Evolutionary conservation across 1,139 yeast species (phyloP).

Genomic region (Sugiyamaella xylanicola): DNA sequence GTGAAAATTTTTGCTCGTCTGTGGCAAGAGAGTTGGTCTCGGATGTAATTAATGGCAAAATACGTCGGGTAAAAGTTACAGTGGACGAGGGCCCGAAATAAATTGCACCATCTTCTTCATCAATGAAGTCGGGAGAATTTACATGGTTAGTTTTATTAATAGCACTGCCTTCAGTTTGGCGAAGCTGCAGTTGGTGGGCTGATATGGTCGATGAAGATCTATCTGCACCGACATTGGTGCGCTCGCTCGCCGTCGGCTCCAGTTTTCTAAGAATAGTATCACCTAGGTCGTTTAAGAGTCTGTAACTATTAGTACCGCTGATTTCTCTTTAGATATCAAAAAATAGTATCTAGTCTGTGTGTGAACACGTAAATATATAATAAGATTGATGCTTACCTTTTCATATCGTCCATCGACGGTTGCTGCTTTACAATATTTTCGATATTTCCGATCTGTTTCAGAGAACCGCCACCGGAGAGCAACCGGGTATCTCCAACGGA

Average conservation of each 20-base stretch:
- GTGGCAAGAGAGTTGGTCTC: background rate
- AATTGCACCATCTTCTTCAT: constrained; percentile 11
- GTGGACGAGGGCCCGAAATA: constrained; percentile 20
- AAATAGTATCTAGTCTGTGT: no score
- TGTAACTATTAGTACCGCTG: background rate
- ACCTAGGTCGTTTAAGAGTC: background rate
- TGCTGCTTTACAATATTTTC: background rate
- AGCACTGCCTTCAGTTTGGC: background rate
- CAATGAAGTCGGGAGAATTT: background rate
- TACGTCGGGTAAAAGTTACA: constrained; percentile 2
- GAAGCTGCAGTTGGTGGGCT: background rate
- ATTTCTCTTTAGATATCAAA: background rate
- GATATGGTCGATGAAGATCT: background rate
- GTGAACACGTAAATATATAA: background rate
- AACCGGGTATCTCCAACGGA: background rate
- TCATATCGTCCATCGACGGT: constrained; percentile 1
- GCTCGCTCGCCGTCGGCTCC: background rate
- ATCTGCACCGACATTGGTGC: background rate
- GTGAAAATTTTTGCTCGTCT: background rate
- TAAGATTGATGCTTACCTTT: background rate
- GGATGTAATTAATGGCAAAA: constrained; percentile 9
- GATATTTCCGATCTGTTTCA: background rate
- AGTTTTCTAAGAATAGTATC: background rate
- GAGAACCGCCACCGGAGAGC: background rate
- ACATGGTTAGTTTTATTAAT: background rate